phyloP scores from a whole-genome alignment of 306 rosid species.

The Castanospermum australe region DNA sequence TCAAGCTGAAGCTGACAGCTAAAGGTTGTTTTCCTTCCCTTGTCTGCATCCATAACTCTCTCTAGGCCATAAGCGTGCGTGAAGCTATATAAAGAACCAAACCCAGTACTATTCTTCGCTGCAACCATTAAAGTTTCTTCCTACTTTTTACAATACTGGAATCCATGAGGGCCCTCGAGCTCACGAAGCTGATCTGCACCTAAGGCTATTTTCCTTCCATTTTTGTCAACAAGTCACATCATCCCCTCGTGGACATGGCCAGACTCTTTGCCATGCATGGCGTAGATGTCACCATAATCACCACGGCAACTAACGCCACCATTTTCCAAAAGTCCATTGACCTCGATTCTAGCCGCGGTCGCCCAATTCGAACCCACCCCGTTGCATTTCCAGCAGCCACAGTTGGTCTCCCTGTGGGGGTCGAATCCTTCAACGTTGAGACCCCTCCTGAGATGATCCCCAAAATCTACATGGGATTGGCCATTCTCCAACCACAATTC shows the following conservation, averaged over 20 bases:
- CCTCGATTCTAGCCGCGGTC: constrained; percentile 28
- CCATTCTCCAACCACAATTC: constrained; percentile 21
- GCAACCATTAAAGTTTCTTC: no score
- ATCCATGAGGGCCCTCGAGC: not conserved
- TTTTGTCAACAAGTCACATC: constrained; percentile 41
- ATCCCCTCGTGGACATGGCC: constrained; percentile 48
- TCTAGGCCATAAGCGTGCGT: no score
- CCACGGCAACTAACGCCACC: constrained; percentile 37
- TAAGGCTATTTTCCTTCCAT: constrained; percentile 42
- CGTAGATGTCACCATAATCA: constrained; percentile 34
- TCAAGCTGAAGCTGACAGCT: not conserved
- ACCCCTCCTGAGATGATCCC: not conserved
- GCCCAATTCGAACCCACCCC: constrained; percentile 29
- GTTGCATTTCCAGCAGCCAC: constrained; percentile 27
- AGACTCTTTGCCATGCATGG: constrained; percentile 38
- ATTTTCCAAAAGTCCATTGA: constrained; percentile 40
- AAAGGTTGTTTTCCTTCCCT: constrained; percentile 11
- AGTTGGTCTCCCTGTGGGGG: constrained; percentile 32
- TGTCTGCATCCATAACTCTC: no score
- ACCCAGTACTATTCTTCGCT: no score
- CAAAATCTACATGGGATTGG: constrained; percentile 16
- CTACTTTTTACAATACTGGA: not conserved
- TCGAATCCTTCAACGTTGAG: constrained; percentile 30
- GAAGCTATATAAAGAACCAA: no score
- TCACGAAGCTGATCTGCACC: not conserved